Conservation (phyloP, 345 rosid genomes). For the Salix brachista region DNA sequence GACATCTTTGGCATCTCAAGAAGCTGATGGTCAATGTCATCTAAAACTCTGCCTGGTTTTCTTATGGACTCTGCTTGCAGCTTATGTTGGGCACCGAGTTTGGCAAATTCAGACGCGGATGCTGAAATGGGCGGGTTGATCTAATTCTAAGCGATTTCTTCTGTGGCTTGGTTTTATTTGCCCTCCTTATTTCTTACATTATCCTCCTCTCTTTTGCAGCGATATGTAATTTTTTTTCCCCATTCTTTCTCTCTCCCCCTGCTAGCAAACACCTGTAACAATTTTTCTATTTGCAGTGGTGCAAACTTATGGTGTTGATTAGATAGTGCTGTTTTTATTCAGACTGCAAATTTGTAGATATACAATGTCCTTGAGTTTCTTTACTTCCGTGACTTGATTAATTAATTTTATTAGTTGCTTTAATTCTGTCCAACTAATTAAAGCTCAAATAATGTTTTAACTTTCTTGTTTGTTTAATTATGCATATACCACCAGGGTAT, state of each 20-base stretch:
- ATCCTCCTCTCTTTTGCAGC: not conserved
- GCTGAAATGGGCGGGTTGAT: not conserved
- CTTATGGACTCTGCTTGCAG: not conserved
- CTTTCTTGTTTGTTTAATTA: slow-evolving; percentile 1
- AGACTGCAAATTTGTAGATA: not conserved
- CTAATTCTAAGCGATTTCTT: not conserved
- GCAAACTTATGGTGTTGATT: slow-evolving; percentile 9
- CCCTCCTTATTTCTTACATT: not conserved
- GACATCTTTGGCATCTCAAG: not conserved
- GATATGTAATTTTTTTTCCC: not conserved
- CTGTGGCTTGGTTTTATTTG: not conserved
- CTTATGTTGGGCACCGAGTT: not conserved
- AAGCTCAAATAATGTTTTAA: not conserved
- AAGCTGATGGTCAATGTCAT: not conserved
- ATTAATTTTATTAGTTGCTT: not conserved
- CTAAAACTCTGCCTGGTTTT: not conserved
- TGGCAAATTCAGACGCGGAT: not conserved
- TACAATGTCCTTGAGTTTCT: not conserved
- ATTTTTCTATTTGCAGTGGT: not conserved
- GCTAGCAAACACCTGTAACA: not conserved
- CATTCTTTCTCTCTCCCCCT: not conserved
- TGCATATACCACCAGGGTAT: not conserved
- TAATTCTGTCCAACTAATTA: slow-evolving; percentile 7
- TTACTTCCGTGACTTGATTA: not conserved
- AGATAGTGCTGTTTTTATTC: not conserved